phyloP scores from a whole-genome alignment of 768 basidiomycete species.

The Exidia glandulosa region DNA sequence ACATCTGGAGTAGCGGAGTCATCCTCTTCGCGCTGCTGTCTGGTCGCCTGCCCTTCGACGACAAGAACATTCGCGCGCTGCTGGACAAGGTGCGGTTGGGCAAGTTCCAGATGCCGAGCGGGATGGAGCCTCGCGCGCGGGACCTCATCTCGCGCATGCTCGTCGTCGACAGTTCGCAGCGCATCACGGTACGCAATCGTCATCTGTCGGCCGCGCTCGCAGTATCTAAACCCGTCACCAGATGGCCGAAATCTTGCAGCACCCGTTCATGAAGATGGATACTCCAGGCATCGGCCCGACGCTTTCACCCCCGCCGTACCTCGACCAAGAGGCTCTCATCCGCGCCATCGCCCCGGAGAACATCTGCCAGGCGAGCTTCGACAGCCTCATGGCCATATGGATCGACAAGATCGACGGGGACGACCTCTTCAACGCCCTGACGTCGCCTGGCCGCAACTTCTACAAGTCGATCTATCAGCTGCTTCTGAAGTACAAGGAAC shows the following conservation, averaged over 20 bases:
- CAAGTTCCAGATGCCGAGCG: constrained; percentile 58
- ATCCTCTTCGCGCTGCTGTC: constrained; percentile 84
- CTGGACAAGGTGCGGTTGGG: constrained; percentile 72
- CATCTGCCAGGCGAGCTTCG: constrained; percentile 68
- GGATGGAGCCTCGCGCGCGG: constrained; percentile 58
- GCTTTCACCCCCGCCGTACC: not conserved
- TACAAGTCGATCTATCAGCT: constrained; percentile 88
- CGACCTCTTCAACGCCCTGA: not conserved
- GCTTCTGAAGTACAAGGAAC: constrained; percentile 63
- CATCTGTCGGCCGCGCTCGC: not conserved
- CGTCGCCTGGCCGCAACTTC: constrained; percentile 47
- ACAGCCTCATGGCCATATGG: constrained; percentile 76
- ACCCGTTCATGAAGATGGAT: constrained; percentile 55
- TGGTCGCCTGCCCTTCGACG: constrained; percentile 86
- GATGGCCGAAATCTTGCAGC: constrained; percentile 65
- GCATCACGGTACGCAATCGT: constrained; percentile 46
- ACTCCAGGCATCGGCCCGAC: constrained; percentile 30
- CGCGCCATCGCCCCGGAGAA: constrained; percentile 47
- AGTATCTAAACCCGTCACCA: constrained; percentile 4
- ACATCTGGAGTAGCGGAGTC: constrained; percentile 96
- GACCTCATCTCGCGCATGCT: constrained; percentile 78
- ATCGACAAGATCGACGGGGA: constrained; percentile 39
- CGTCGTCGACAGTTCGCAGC: constrained; percentile 53
- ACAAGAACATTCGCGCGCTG: constrained; percentile 69
- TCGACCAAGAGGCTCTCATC: constrained; percentile 14